These are phyloP conservation scores for Syncephalastrum racemosum DNA, from an alignment of 371 early-diverging fungal species.

Conservation along the genomic window DNA sequence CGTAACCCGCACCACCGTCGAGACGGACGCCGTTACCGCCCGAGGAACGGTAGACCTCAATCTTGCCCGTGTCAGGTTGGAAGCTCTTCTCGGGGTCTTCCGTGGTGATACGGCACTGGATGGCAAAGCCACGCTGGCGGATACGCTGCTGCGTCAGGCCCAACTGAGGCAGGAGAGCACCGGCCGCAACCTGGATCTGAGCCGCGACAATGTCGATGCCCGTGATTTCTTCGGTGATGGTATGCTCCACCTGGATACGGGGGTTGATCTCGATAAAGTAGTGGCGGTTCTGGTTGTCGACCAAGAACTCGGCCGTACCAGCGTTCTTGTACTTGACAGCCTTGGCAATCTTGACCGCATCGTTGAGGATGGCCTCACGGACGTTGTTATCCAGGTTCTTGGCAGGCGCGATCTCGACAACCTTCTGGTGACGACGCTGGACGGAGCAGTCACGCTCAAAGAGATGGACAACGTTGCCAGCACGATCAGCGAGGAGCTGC, in stretches of 20 bases:
- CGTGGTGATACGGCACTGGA: slow-evolving; percentile 95
- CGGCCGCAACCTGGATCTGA: slow-evolving; percentile 92
- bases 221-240: slow-evolving; percentile 93
- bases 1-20: slow-evolving; percentile 87
- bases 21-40: slow-evolving; percentile 90
- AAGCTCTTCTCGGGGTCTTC: slow-evolving; percentile 88
- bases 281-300: slow-evolving; percentile 80
- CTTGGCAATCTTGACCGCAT: slow-evolving; percentile 91
- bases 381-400: slow-evolving; percentile 62
- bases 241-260: slow-evolving; percentile 91
- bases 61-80: slow-evolving; percentile 94
- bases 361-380: slow-evolving; percentile 81
- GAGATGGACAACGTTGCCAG: slow-evolving; percentile 87
- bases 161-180: slow-evolving; percentile 75
- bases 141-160: slow-evolving; percentile 84
- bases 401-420: slow-evolving; percentile 93
- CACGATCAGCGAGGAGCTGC: slow-evolving; percentile 89
- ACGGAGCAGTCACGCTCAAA: slow-evolving; percentile 98
- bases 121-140: slow-evolving; percentile 81
- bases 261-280: slow-evolving; percentile 98
- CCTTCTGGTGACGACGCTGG: slow-evolving; percentile 98
- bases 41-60: slow-evolving; percentile 87
- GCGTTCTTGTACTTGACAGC: slow-evolving; percentile 91
- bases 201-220: slow-evolving; percentile 92
- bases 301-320: slow-evolving; percentile 97